Conservation (phyloP, 192 early-diverging fungal species). For the Coemansia guatemalensis region DNA sequence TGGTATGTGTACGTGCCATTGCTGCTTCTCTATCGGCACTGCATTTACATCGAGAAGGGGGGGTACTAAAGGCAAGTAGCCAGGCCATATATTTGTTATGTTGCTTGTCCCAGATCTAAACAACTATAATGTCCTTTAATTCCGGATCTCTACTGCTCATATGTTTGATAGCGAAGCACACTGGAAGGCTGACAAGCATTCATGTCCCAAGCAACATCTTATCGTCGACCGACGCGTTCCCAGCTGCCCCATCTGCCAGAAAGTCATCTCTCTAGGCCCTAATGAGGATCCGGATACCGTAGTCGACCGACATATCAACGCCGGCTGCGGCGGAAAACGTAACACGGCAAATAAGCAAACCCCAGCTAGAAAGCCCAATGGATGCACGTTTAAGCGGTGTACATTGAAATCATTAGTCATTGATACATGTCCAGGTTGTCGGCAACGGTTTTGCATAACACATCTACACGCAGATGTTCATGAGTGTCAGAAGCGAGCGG, state of each 20-base stretch:
- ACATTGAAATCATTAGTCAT: conserved; percentile 65
- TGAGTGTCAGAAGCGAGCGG: conserved; percentile 51
- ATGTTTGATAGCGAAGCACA: conserved; percentile 60
- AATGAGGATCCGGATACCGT: conserved; percentile 73
- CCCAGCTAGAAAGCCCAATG: conserved; percentile 37
- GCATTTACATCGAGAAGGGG: too few species aligned
- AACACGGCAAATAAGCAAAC: conserved; percentile 52
- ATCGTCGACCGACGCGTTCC: conserved; percentile 64
- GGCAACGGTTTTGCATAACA: conserved; percentile 70
- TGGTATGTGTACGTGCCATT: too few species aligned
- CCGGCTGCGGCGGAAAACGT: conserved; percentile 12
- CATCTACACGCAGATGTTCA: conserved; percentile 78
- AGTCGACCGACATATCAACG: conserved; percentile 25
- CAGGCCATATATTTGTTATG: too few species aligned
- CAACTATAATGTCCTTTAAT: too few species aligned
- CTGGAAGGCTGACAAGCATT: conserved; percentile 65
- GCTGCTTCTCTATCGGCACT: too few species aligned
- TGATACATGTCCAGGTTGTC: conserved; percentile 66
- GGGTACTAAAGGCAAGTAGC: too few species aligned
- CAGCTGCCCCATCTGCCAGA: conserved; percentile 72
- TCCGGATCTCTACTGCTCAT: too few species aligned
- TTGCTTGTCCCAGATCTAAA: too few species aligned
- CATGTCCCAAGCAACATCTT: conserved; percentile 59
- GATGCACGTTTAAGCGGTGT: conserved; percentile 65
- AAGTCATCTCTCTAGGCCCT: conserved; percentile 67